Evolutionary conservation across 2,329 filamentous ascomycete species (phyloP).

Genomic region (Calonectria pseudoturangicola): DNA sequence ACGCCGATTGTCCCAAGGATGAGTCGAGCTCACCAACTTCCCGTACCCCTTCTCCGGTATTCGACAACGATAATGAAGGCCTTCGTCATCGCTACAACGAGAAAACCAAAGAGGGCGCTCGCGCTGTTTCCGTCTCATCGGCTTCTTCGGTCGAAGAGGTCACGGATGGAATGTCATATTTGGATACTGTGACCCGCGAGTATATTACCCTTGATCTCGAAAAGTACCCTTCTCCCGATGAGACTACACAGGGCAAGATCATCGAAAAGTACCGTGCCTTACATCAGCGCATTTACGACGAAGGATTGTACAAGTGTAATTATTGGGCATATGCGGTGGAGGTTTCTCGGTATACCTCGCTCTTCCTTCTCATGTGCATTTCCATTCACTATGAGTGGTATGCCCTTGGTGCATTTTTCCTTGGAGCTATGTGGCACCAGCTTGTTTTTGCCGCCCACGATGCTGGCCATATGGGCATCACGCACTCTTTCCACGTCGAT

Average conservation of each 20-base stretch:
- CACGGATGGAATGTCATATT: conserved; percentile 75
- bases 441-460: conserved; percentile 96
- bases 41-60: conserved; percentile 69
- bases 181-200: conserved; percentile 83
- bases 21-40: conserved; percentile 72
- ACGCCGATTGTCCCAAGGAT: conserved; percentile 45
- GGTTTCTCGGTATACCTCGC: conserved; percentile 78
- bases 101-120: conserved; percentile 44
- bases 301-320: conserved; percentile 89
- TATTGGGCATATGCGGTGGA: conserved; percentile 88
- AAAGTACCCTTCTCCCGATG: conserved; percentile 88
- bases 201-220: conserved; percentile 85
- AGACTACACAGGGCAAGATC: conserved; percentile 83
- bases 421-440: conserved; percentile 95
- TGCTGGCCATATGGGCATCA: conserved; percentile 97
- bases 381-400: conserved; percentile 81
- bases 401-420: conserved; percentile 79
- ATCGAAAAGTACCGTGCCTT: conserved; percentile 88
- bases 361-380: conserved; percentile 78
- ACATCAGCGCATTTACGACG: conserved; percentile 81
- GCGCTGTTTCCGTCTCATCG: conserved; percentile 75
- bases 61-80: conserved; percentile 62
- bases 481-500: conserved; percentile 89
- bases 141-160: conserved; percentile 71
- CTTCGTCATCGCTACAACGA: conserved; percentile 56